phyloP scores from a whole-genome alignment of 108 stramenopile species.

The Pseudonitzschia pungens region DNA sequence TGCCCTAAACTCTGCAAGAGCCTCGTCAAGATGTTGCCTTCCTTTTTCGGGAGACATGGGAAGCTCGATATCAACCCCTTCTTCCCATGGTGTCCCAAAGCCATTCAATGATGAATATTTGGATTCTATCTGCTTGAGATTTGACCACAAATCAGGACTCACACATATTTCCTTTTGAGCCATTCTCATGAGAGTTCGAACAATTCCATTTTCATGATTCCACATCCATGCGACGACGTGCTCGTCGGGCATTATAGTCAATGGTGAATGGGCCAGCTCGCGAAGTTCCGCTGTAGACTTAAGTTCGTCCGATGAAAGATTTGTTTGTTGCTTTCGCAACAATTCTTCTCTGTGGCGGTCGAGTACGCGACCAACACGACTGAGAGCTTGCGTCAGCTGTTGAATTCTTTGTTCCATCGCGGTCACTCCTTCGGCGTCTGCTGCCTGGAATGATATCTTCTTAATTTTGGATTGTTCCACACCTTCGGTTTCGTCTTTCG shows the following conservation, averaged over 20 bases:
- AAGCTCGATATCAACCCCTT: conserved; percentile 16
- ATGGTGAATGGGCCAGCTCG: conserved; percentile 62
- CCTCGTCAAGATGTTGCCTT: conserved; percentile 47
- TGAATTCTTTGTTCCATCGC: conserved; percentile 90
- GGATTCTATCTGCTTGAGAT: conserved; percentile 35
- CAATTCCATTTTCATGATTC: conserved; percentile 62
- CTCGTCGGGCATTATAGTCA: conserved; percentile 70
- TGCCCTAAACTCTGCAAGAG: conserved; percentile 58
- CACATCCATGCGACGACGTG: conserved; percentile 81
- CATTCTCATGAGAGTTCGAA: conserved; percentile 44
- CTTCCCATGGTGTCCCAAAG: conserved; percentile 34
- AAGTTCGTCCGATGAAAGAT: conserved; percentile 7
- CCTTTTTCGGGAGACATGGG: conserved; percentile 47
- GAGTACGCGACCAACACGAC: conserved; percentile 82
- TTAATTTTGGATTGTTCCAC: neutral
- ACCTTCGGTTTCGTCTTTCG: neutral
- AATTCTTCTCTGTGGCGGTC: conserved; percentile 73
- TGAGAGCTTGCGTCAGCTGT: conserved; percentile 77
- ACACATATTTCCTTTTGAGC: conserved; percentile 41
- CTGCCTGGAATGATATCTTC: conserved; percentile 68
- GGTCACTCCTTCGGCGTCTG: conserved; percentile 82
- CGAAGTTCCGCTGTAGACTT: conserved; percentile 28
- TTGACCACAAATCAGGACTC: conserved; percentile 40
- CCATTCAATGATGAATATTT: conserved; percentile 38
- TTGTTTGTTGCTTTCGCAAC: conserved; percentile 25